A percentile compares a stretch with the other conserved stretches of the same genome.
Conservation (phyloP, 768 basidiomycete genomes). For the Strobilomyces confusus region DNA sequence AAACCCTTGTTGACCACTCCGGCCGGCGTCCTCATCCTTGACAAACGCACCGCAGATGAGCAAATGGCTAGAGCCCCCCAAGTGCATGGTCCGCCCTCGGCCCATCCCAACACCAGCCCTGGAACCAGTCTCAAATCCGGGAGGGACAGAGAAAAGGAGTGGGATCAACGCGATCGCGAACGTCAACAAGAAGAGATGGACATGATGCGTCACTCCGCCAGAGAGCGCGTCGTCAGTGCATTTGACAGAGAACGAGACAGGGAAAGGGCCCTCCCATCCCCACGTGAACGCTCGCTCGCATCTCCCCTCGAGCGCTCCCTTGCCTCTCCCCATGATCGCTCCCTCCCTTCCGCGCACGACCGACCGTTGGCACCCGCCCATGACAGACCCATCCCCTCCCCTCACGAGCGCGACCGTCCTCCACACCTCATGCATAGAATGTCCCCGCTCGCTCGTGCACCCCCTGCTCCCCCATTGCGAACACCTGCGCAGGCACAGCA, state of each 20-base stretch:
- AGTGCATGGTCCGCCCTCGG: conserved; percentile 11
- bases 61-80: conserved; percentile 26
- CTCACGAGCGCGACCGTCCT: conserved; percentile 26
- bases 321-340: conserved; percentile 21
- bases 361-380: conserved; percentile 20
- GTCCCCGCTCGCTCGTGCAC: conserved; percentile 22
- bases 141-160: conserved; percentile 28
- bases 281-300: conserved; percentile 22
- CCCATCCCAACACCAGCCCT: conserved; percentile 23
- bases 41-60: conserved; percentile 29
- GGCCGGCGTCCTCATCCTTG: conserved; percentile 26
- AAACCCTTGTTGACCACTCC: conserved; percentile 26
- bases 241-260: conserved; percentile 29
- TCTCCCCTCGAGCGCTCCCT: conserved; percentile 24
- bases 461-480: conserved; percentile 13
- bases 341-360: conserved; percentile 17
- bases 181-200: conserved; percentile 30
- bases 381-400: conserved; percentile 20
- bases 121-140: conserved; percentile 18
- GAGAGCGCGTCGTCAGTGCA: conserved; percentile 20
- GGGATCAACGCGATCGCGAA: conserved; percentile 28
- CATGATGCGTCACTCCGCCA: conserved; percentile 20
- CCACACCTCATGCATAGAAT: conserved; percentile 21
- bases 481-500: conserved; percentile 16
- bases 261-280: conserved; percentile 20